Percentiles rank a stretch among this genome's conserved stretches.
phyloP scores from a whole-genome alignment of 2,329 filamentous ascomycete genomes.

The Talaromyces sp. region DNA sequence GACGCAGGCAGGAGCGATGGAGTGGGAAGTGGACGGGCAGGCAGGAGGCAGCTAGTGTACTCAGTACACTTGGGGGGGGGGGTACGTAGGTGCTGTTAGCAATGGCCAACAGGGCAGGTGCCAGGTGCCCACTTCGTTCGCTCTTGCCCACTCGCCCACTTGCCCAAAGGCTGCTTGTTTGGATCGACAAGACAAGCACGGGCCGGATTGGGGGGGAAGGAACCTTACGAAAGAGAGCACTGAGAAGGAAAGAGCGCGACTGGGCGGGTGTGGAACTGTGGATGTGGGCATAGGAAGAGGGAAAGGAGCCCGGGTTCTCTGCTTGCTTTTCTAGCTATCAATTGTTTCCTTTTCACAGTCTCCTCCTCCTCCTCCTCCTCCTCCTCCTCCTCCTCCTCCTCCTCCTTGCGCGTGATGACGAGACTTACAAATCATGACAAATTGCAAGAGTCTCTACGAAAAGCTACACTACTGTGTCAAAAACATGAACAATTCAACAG shows the following conservation, averaged over 20 bases:
- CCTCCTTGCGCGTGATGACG: neutral
- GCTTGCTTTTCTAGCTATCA: neutral
- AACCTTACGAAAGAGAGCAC: neutral
- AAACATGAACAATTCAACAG: neutral
- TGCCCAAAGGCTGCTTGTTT: slow-evolving; percentile 11
- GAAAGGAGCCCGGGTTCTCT: neutral
- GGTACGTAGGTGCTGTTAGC: neutral
- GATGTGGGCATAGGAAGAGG: neutral
- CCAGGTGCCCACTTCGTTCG: slow-evolving; percentile 3
- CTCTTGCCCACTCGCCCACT: neutral
- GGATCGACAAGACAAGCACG: slow-evolving; percentile 20
- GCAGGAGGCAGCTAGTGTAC: neutral
- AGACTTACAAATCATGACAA: neutral
- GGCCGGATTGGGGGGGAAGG: slow-evolving; percentile 11
- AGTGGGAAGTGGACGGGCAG: neutral
- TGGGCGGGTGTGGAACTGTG: neutral
- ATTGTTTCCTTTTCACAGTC: neutral
- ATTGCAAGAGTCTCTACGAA: neutral
- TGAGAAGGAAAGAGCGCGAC: neutral
- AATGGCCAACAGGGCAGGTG: neutral
- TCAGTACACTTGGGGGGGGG: too few relatives aligned
- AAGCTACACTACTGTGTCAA: neutral
- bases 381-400: too few relatives aligned
- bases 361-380: neutral
- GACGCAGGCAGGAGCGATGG: neutral